A percentile compares a stretch with the other conserved stretches of the same genome.
Evolutionary conservation across 192 early-diverging fungal species (phyloP).

Genomic region (Blastocladiella britannica): DNA sequence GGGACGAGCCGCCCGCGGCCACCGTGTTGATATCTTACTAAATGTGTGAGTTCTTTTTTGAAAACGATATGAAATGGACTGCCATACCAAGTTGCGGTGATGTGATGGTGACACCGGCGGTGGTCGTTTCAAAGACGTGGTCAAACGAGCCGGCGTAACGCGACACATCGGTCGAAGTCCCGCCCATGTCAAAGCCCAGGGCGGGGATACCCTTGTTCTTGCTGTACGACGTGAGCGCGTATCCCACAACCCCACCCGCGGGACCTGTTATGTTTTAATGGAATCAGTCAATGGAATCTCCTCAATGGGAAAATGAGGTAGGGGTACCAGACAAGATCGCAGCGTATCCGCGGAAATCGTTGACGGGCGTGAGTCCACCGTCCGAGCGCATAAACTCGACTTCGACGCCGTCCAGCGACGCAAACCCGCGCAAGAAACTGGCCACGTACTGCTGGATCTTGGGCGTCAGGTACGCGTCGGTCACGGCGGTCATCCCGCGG

Average conservation of each 20-base stretch:
- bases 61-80: slow-evolving; percentile 24
- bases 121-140: slow-evolving; percentile 87
- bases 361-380: slow-evolving; percentile 75
- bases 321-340: slow-evolving; percentile 88
- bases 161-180: slow-evolving; percentile 63
- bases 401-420: slow-evolving; percentile 21
- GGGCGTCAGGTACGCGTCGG: slow-evolving; percentile 88
- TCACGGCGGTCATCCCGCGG: slow-evolving; percentile 68
- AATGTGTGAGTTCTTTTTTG: slow-evolving; percentile 1
- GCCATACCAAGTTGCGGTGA: slow-evolving; percentile 92
- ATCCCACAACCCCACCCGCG: slow-evolving; percentile 86
- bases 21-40: slow-evolving; percentile 16
- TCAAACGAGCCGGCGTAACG: slow-evolving; percentile 71
- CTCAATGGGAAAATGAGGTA: too few species aligned
- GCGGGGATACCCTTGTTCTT: slow-evolving; percentile 31
- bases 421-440: slow-evolving; percentile 75
- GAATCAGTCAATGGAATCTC: too few species aligned
- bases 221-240: slow-evolving; percentile 30
- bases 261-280: too few species aligned
- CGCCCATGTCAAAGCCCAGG: slow-evolving; percentile 97
- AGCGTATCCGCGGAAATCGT: slow-evolving; percentile 61
- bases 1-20: slow-evolving; percentile 87
- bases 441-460: slow-evolving; percentile 67
- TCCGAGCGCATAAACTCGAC: slow-evolving; percentile 98
- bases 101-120: slow-evolving; percentile 74